Evolutionary conservation across 768 basidiomycete genomes (phyloP), one percentile per base, ranked within the genome.

Genomic region (Mycena rebaudengoi): DNA sequence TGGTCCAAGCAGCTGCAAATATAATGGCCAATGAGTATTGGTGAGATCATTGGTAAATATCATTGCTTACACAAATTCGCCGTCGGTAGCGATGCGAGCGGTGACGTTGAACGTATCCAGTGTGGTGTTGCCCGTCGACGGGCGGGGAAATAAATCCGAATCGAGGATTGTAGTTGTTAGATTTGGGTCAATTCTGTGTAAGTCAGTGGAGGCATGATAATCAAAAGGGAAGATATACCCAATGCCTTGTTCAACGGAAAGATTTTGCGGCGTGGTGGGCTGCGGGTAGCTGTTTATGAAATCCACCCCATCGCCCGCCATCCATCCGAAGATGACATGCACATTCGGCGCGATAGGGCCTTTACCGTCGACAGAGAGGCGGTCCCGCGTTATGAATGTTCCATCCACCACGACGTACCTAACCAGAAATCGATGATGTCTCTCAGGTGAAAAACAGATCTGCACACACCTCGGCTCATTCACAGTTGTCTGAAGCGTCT

Each of bases 301-400:
- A 39, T 82, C 79, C 0, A 81, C 74, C 0, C 84, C 85, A 65
- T 86, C 85, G 60, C 83, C 83, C 20, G 80, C 73, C 81, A 84
- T 84, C 77, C 79, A 81, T 1, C 85, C 85, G 62, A 82, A 81
- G 62, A 86, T 77, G 39, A 81, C 77, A 56, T 82, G 82, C 1
- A 80, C 83, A 25, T 80, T 71, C 6, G 66, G 29, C 25, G 82
- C 82, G 2, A 76, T 73, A 0, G 78, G 78, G 0, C 79, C 82
- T 1, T 71, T 64, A 1, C 81, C 81, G 45, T 77, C 75, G 14
- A 85, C 67, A 5, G 76, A 75, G 2, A 86, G 78, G 14, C 78
- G 74, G 35, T 73, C 70, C 3, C 76, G 70, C 0, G 74, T 76
- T 51, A 86, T 75, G 69, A 77, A 82, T n/a, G 75, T 81, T 3